Percentiles rank a stretch among this genome's conserved stretches.
These are phyloP conservation scores for Gynostemma pentaphyllum DNA, from an alignment of 306 rosid genomes.

Conservation along the genomic window DNA sequence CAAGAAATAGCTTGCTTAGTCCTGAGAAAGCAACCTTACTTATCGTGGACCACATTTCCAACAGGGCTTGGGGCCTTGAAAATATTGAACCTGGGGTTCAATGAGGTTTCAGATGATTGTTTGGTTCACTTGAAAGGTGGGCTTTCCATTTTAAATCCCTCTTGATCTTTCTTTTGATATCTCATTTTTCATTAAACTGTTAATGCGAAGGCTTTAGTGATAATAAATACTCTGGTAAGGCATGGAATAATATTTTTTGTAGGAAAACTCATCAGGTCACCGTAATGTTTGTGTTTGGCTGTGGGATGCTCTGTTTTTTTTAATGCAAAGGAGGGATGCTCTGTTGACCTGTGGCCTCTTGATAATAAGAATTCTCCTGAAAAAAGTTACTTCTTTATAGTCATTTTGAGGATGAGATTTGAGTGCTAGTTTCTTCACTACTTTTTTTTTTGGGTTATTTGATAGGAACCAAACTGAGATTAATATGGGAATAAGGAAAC, in stretches of 20 bases:
- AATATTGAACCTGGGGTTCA: constrained; percentile 73
- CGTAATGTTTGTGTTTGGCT: no score
- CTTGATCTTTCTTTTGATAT: neutral
- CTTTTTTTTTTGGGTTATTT: no score
- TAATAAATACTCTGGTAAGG: neutral
- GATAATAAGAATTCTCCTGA: no score
- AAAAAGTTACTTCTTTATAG: no score
- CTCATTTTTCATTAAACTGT: neutral
- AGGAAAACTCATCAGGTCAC: neutral
- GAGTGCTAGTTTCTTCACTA: no score
- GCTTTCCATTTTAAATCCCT: constrained; percentile 6
- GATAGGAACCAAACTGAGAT: no score
- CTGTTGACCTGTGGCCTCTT: neutral
- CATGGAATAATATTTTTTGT: neutral
- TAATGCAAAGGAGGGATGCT: no score
- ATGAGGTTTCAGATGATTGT: constrained; percentile 52
- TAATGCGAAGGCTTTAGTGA: neutral
- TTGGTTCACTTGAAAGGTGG: constrained; percentile 76
- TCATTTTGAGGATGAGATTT: no score
- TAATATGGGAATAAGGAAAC: no score
- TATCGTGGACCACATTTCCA: constrained; percentile 7
- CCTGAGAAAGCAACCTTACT: constrained; percentile 5
- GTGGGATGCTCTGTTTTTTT: neutral
- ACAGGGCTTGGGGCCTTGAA: constrained; percentile 68
- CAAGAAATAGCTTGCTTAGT: neutral